Conservation (phyloP, 2,329 filamentous ascomycete species). For the Fusarium scirpi region DNA sequence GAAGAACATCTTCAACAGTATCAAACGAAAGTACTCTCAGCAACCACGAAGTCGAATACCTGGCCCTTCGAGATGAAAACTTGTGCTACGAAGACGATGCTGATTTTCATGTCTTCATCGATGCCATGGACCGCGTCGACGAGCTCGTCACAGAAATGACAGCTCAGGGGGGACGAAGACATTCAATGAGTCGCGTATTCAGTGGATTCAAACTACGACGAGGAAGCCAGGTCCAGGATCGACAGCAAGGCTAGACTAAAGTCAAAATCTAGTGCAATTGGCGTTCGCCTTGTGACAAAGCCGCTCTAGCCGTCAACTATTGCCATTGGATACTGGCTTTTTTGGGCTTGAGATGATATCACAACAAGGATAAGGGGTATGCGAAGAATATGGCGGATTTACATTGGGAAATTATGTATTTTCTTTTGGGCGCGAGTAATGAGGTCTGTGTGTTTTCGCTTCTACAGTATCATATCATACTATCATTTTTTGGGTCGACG, state of each 20-base stretch:
- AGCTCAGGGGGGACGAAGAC: conserved; percentile 25
- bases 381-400: conserved; percentile 16
- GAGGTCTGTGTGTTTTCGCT: conserved; percentile 12
- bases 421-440: conserved; percentile 4
- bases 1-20: conserved; percentile 35
- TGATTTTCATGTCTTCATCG: conserved; percentile 46
- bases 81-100: conserved; percentile 44
- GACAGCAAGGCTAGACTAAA: conserved; percentile 12
- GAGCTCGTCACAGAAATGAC: conserved; percentile 36
- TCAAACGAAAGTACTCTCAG: conserved; percentile 38
- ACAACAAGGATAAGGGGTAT: conserved; percentile 16
- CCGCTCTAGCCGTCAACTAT: conserved; percentile 3
- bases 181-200: conserved; percentile 40
- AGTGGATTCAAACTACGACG: conserved; percentile 35
- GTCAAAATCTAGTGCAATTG: conserved; percentile 1
- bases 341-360: conserved; percentile 1
- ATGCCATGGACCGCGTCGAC: conserved; percentile 44
- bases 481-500: neutral
- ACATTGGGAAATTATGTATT: conserved; percentile 2
- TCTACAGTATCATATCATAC: neutral
- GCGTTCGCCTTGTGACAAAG: conserved; percentile 6
- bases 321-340: neutral
- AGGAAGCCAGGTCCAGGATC: conserved; percentile 26
- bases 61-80: conserved; percentile 40
- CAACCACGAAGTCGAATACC: conserved; percentile 41